A percentile compares a stretch with the other conserved stretches of the same genome.
phyloP scores from a whole-genome alignment of 352 stramenopile species.

The Phytophthora rubi region DNA sequence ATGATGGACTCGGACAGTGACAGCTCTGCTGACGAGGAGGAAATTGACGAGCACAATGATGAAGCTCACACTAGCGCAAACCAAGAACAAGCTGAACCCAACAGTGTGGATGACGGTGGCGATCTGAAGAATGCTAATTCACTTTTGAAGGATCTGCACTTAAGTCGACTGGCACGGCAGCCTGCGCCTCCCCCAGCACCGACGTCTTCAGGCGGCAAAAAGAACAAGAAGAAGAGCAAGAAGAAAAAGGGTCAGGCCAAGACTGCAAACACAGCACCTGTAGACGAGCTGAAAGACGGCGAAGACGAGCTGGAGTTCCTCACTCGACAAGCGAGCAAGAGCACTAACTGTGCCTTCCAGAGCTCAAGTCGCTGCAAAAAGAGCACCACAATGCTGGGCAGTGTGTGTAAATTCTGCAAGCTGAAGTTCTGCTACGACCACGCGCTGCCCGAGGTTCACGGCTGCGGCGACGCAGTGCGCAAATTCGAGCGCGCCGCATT shows the following conservation, averaged over 20 bases:
- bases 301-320: conserved; percentile 84
- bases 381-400: conserved; percentile 62
- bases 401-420: conserved; percentile 85
- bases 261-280: conserved; percentile 27
- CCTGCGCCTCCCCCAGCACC: conserved; percentile 21
- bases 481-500: conserved; percentile 64
- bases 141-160: conserved; percentile 69
- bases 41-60: conserved; percentile 35
- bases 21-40: conserved; percentile 36
- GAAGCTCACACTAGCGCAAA: conserved; percentile 5
- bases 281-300: conserved; percentile 44
- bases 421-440: conserved; percentile 89
- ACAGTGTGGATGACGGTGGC: conserved; percentile 1
- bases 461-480: conserved; percentile 73
- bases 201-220: conserved; percentile 36
- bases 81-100: conserved; percentile 10
- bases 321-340: conserved; percentile 60
- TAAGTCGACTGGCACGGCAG: conserved; percentile 63
- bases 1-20: conserved; percentile 44
- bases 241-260: conserved; percentile 52
- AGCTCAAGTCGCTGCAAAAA: conserved; percentile 58
- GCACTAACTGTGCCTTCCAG: conserved; percentile 62
- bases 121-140: conserved; percentile 42
- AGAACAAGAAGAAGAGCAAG: conserved; percentile 57
- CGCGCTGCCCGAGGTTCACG: conserved; percentile 75